phyloP scores from a whole-genome alignment of 2,329 filamentous ascomycete genomes.

The Aspergillus intermedius region DNA sequence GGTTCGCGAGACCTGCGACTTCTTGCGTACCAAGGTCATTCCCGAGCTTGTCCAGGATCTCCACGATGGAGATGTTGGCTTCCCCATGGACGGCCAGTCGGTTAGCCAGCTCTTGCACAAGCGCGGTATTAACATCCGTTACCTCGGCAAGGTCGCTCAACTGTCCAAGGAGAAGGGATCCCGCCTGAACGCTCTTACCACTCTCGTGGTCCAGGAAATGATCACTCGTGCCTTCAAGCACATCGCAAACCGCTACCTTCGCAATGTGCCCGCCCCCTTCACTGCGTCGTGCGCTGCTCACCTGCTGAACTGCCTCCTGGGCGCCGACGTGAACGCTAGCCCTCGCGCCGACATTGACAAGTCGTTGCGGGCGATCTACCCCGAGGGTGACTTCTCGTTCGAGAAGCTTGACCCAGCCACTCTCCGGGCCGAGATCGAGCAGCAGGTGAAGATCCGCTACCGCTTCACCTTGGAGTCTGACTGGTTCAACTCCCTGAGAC shows the following conservation, averaged over 20 bases:
- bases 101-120: slow-evolving; percentile 86
- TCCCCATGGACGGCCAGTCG: slow-evolving; percentile 97
- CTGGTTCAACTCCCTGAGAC: slow-evolving; percentile 63
- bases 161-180: slow-evolving; percentile 61
- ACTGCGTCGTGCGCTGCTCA: slow-evolving; percentile 76
- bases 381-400: slow-evolving; percentile 75
- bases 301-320: slow-evolving; percentile 87
- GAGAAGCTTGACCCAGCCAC: slow-evolving; percentile 68
- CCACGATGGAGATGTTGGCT: slow-evolving; percentile 86
- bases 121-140: slow-evolving; percentile 93
- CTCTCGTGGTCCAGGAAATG: slow-evolving; percentile 84
- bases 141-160: slow-evolving; percentile 77
- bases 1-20: slow-evolving; percentile 75
- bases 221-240: slow-evolving; percentile 95
- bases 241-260: slow-evolving; percentile 69
- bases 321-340: slow-evolving; percentile 65
- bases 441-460: slow-evolving; percentile 67
- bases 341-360: slow-evolving; percentile 73
- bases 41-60: slow-evolving; percentile 82
- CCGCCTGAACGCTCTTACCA: slow-evolving; percentile 68
- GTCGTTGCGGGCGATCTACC: slow-evolving; percentile 66
- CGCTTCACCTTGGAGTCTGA: slow-evolving; percentile 63
- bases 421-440: slow-evolving; percentile 62
- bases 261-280: slow-evolving; percentile 70
- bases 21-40: slow-evolving; percentile 68